Evolutionary conservation across 2,329 filamentous ascomycete species (phyloP).

Genomic region (Penicillium hordei): DNA sequence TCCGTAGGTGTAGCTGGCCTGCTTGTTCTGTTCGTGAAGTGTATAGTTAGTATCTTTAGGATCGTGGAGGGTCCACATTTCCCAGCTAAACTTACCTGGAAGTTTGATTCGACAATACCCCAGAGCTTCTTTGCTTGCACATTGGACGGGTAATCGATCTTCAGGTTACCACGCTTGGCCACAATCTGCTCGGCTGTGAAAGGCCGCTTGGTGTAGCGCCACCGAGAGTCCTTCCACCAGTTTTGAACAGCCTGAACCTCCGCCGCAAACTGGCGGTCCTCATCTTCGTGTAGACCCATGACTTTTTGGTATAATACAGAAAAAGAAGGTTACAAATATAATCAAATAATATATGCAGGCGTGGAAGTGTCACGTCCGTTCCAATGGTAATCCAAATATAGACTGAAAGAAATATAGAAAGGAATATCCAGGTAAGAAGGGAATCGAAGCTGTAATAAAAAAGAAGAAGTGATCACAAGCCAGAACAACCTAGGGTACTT

Average conservation of each 20-base stretch:
- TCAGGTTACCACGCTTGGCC: conserved; percentile 86
- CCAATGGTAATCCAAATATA: conserved; percentile 8
- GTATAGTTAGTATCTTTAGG: conserved; percentile 16
- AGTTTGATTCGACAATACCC: conserved; percentile 82
- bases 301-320: conserved; percentile 20
- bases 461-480: conserved; percentile 29
- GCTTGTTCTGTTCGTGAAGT: conserved; percentile 60
- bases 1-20: conserved; percentile 92
- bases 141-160: conserved; percentile 90
- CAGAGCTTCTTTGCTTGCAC: conserved; percentile 90
- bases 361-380: conserved; percentile 1
- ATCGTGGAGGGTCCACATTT: background rate
- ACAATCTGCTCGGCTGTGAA: conserved; percentile 98
- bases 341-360: conserved; percentile 2
- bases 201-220: conserved; percentile 86
- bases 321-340: conserved; percentile 13
- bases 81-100: conserved; percentile 60
- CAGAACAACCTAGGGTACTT: conserved; percentile 33
- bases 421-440: conserved; percentile 3
- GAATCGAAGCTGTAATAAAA: conserved; percentile 9
- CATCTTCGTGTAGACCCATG: conserved; percentile 57
- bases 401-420: conserved; percentile 1
- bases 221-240: conserved; percentile 92
- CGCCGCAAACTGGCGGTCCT: conserved; percentile 71
- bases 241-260: conserved; percentile 87